A percentile compares a stretch with the other conserved stretches of the same genome.
Evolutionary conservation across 1,284 basidiomycete species (phyloP).

Genomic region (Ustilago trichophora): DNA sequence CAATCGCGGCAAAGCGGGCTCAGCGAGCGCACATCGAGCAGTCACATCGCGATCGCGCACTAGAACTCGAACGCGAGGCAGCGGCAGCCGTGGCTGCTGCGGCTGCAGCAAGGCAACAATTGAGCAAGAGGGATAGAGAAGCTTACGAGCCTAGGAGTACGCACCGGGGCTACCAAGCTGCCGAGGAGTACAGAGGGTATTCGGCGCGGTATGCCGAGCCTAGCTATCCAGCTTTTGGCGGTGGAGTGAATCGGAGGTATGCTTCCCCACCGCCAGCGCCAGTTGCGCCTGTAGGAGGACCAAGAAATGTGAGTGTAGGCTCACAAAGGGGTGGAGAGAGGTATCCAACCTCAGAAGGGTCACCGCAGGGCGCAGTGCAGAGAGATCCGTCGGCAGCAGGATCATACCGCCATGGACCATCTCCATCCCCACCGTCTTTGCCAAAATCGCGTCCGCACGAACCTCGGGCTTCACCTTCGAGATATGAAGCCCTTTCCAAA

Average conservation of each 20-base stretch:
- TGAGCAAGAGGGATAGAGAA: slow-evolving; percentile 12
- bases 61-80: slow-evolving; percentile 38
- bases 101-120: slow-evolving; percentile 19
- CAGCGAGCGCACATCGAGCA: slow-evolving; percentile 30
- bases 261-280: slow-evolving; percentile 13
- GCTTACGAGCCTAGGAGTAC: slow-evolving; percentile 5
- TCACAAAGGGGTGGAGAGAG: slow-evolving; percentile 13
- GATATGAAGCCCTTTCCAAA: slow-evolving; percentile 11
- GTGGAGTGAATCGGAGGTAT: slow-evolving; percentile 11
- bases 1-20: slow-evolving; percentile 25
- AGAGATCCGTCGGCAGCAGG: slow-evolving; percentile 3
- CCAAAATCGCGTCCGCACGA: slow-evolving; percentile 11
- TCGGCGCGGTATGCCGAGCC: slow-evolving; percentile 21
- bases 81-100: slow-evolving; percentile 30
- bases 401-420: slow-evolving; percentile 4
- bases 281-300: background rate
- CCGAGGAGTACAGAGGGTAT: slow-evolving; percentile 17
- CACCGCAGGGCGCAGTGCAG: slow-evolving; percentile 1
- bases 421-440: slow-evolving; percentile 17
- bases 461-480: slow-evolving; percentile 9
- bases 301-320: background rate
- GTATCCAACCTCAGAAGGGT: slow-evolving; percentile 14
- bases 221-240: slow-evolving; percentile 19
- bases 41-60: slow-evolving; percentile 21
- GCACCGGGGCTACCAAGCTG: slow-evolving; percentile 12